Base-by-base conservation (phyloP, 495 filamentous ascomycete genomes). In the Cryomyces minteri region DNA sequence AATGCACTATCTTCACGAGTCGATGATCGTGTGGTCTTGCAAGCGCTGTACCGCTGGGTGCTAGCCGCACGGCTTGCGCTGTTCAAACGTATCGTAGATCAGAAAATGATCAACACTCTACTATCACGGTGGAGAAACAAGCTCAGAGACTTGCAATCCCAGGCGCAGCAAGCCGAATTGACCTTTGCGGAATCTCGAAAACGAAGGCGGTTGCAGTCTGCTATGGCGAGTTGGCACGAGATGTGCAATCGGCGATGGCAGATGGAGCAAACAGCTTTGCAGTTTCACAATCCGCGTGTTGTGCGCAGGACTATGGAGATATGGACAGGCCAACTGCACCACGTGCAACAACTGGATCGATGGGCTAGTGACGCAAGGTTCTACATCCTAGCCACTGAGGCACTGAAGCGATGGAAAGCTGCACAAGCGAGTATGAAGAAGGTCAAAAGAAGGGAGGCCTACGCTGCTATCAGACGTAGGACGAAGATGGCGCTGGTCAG, bases 21-120 rank as follows among this genome's bases (percentile, higher is more conserved):
- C 40, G 68, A 78, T 46, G 76, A 80, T 49, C 69, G 76, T 2
- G 46, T 75, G 41, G 62, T 73, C 41, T 59, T 75, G 43, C 68
- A 78, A 51, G 57, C 67, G 2, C 67, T 82, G 49, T 80, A 80
- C 52, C 75, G 67, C 58, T 80, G 77, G 77, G 66, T 78, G 29
- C 51, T 80, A 4, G 66, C 69, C 25, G 70, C 76, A 42, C 60
- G 77, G 45, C 68, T 54, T 30, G 56, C 63, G 25, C 62, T 80
- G 10, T 66, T 75, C 56, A 59, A 60, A 36, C 65, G 76, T 8
- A 67, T 75, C 43, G 59, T 58, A 31, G 67, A 75, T n/a, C 62
- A 64, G 25, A 62, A 68, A 5, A 64, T 72, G 36, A 67, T 67
- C 52, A 62, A 58, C 5, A 62, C 64, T 43, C 61, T 58, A 18